Evolutionary conservation across 371 early-diverging fungal species (phyloP).

Genomic region (Rhizopus stolonifer): DNA sequence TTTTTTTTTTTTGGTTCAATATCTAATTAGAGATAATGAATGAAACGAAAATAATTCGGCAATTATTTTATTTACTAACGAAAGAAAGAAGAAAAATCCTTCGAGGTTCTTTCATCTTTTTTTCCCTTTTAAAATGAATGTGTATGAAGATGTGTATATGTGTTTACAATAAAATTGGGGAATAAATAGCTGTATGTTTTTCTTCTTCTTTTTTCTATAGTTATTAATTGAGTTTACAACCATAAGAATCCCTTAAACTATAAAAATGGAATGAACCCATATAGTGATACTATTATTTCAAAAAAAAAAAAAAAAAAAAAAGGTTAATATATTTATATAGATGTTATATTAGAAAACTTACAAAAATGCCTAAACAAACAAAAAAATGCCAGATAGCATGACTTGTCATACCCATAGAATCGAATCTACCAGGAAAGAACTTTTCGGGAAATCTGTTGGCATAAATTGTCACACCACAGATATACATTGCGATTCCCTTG

Average conservation of each 20-base stretch:
- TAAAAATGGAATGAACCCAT: constrained; percentile 50
- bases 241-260: constrained; percentile 43
- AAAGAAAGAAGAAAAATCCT: not conserved
- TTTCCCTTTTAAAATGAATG: not conserved
- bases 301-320: not conserved
- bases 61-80: constrained; percentile 3
- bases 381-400: constrained; percentile 76
- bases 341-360: no score
- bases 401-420: constrained; percentile 57
- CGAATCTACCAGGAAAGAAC: constrained; percentile 67
- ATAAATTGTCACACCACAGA: constrained; percentile 53
- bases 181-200: not conserved
- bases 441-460: constrained; percentile 65
- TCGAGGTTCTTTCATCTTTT: not conserved
- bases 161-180: not conserved
- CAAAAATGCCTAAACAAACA: constrained; percentile 59
- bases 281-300: constrained; percentile 48
- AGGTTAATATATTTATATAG: no score
- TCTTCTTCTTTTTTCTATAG: not conserved
- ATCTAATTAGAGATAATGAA: no score
- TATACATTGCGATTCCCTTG: constrained; percentile 53
- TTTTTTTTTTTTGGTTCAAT: no score
- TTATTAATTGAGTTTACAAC: constrained; percentile 26
- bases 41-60: no score
- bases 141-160: not conserved